A percentile compares a stretch with the other conserved stretches of the same genome.
Evolutionary conservation across 129 eudicot species (phyloP).

Genomic region (Heracleum sosnowskyi): DNA sequence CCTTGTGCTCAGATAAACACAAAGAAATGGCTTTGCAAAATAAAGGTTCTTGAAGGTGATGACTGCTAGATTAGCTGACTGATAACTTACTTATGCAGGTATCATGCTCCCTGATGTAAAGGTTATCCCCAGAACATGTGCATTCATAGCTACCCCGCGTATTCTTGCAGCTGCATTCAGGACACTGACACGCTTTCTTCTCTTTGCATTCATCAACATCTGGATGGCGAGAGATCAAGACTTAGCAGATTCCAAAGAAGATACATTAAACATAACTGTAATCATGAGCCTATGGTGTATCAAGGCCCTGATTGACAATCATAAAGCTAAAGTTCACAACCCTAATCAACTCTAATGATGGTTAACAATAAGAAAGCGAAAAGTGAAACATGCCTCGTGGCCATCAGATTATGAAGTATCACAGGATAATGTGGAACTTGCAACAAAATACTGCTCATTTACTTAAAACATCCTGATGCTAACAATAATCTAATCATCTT

Average conservation of each 20-base stretch:
- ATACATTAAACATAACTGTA: neutral
- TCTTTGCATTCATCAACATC: slow-evolving; percentile 93
- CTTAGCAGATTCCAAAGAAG: neutral
- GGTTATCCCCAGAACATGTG: slow-evolving; percentile 63
- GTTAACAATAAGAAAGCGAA: neutral
- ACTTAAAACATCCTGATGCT: neutral
- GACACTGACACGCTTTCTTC: slow-evolving; percentile 87
- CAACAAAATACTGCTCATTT: neutral
- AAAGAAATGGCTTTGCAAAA: neutral
- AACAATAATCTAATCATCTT: neutral
- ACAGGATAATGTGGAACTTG: neutral
- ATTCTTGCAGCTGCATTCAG: slow-evolving; percentile 90
- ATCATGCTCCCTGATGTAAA: slow-evolving; percentile 88
- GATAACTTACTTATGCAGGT: slow-evolving; percentile 75
- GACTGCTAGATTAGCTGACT: neutral
- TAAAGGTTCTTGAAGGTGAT: neutral
- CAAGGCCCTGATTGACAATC: neutral
- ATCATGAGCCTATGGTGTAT: neutral
- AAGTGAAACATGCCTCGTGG: neutral
- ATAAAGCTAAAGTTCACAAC: neutral
- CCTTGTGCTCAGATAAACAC: neutral
- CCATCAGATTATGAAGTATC: neutral
- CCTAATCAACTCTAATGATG: neutral
- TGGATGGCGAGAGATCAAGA: slow-evolving; percentile 15
- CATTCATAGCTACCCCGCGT: slow-evolving; percentile 98